Conservation (phyloP, 1,284 basidiomycete species). For the Heterobasidion irregulare region DNA sequence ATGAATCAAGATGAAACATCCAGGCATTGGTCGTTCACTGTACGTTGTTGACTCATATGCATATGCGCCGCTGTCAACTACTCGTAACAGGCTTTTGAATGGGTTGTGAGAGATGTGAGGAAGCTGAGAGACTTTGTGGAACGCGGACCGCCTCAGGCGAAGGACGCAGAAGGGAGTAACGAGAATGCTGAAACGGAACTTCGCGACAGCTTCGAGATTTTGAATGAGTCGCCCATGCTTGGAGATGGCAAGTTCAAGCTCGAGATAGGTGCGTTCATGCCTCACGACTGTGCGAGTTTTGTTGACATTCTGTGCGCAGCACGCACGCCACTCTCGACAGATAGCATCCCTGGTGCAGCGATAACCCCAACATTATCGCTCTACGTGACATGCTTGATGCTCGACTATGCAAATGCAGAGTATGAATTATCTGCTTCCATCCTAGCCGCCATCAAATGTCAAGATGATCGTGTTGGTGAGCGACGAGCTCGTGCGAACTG, state of each 20-base stretch:
- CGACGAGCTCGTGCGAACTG: conserved; percentile 61
- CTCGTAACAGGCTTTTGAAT: conserved; percentile 51
- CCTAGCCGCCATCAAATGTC: conserved; percentile 66
- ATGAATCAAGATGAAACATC: conserved; percentile 32
- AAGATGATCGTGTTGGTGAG: conserved; percentile 51
- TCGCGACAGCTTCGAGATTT: conserved; percentile 43
- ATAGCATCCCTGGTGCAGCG: conserved; percentile 6
- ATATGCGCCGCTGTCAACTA: not conserved
- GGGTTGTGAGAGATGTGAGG: conserved; percentile 49
- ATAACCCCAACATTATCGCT: conserved; percentile 38
- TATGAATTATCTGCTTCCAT: conserved; percentile 58
- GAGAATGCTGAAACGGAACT: conserved; percentile 8
- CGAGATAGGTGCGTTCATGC: conserved; percentile 41
- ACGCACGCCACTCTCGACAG: conserved; percentile 3
- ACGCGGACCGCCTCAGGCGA: conserved; percentile 5
- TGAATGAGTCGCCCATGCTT: conserved; percentile 57
- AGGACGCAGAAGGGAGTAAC: conserved; percentile 6
- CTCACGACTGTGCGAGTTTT: not conserved
- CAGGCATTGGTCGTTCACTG: conserved; percentile 55
- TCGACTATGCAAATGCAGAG: conserved; percentile 50
- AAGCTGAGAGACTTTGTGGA: conserved; percentile 48
- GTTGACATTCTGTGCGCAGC: conserved; percentile 3
- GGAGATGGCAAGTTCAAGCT: conserved; percentile 69
- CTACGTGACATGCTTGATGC: conserved; percentile 56
- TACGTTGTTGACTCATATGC: conserved; percentile 18